Evolutionary conservation across 1,284 basidiomycete species (phyloP), one percentile per base, ranked within the genome.

Genomic region (Cutaneotrichosporon sp.): DNA sequence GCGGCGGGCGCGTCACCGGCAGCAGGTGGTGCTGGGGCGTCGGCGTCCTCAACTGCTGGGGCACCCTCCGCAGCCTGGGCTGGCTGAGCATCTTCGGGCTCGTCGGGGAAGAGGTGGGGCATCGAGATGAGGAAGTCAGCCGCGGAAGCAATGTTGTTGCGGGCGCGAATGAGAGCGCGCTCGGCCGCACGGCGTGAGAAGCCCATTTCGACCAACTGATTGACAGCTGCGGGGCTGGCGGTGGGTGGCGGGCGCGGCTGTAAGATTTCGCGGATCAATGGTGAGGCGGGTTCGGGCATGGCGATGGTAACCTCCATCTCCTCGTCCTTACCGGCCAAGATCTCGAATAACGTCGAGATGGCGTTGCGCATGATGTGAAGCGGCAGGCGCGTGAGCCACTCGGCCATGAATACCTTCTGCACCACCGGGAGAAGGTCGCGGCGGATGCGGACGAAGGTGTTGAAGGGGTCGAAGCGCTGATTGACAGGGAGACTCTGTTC

Each of bases 141-240:
- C 2, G 97, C 97, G 7, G 90, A 88, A 46, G 85, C 89, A 70
- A 97, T 84, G 72, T 97, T 97, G 81, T 98, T 98, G 66, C 90
- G 87, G 16, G 89, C 89, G 26, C 94, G 89, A 22, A 85, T 79
- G 22, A 99, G 82, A 5, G 96, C 96, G 62, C 88, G 86, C 73
- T 91, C 89, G 1, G 90, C 91, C 5, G 92, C 90, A 49, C 86
- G 86, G 10, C 92, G 87, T 31, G 90, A 87, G 82, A 99, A 99
- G 58, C 97, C 97, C 97, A 99, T 99, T 70, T 99, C 96, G 18
- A 88, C 89, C 57, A 99, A 83, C 72, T 92, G 89, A 57, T 87
- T 85, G 55, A 97, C 86, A 34, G 89, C 86, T 62, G 84, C 85
- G 73, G 92, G 90, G 72, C 92, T 90, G 0, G 89, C 87, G 3